Conservation (phyloP, 331 rosid genomes). For the Malus hybrid region DNA sequence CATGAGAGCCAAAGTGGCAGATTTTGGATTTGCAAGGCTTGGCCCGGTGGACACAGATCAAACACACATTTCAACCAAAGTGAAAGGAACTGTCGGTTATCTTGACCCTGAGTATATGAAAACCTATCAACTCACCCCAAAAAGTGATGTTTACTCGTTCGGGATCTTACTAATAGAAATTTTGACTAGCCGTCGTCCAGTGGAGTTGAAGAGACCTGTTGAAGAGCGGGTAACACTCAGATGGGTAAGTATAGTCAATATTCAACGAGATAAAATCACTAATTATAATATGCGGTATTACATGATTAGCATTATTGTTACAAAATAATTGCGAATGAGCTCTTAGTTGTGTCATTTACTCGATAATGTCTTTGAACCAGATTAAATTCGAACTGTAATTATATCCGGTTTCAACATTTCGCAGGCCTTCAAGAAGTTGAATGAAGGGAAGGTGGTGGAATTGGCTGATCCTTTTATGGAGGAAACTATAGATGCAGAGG, state of each 20-base stretch:
- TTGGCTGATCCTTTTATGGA: slow-evolving; percentile 69
- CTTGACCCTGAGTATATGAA: slow-evolving; percentile 97
- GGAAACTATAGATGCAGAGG: slow-evolving; percentile 48
- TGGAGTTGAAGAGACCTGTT: slow-evolving; percentile 57
- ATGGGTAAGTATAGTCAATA: slow-evolving; percentile 51
- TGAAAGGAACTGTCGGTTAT: slow-evolving; percentile 98
- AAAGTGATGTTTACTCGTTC: slow-evolving; percentile 94
- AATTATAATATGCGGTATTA: no score
- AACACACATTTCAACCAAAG: slow-evolving; percentile 94
- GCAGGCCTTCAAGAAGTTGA: slow-evolving; percentile 74
- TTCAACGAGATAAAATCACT: neutral
- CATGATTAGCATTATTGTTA: no score
- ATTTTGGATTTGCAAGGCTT: slow-evolving; percentile 92
- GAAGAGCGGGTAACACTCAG: slow-evolving; percentile 80
- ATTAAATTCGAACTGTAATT: neutral
- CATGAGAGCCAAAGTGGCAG: slow-evolving; percentile 97
- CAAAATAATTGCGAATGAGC: no score
- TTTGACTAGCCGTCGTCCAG: slow-evolving; percentile 86
- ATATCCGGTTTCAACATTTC: neutral
- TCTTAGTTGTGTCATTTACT: no score
- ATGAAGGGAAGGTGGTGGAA: slow-evolving; percentile 46
- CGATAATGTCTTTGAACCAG: no score
- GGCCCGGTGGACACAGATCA: slow-evolving; percentile 65
- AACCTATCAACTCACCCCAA: slow-evolving; percentile 86
- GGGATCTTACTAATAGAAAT: slow-evolving; percentile 87